Base-by-base conservation (phyloP, 306 rosid species). In the Castanopsis chinensis region DNA sequence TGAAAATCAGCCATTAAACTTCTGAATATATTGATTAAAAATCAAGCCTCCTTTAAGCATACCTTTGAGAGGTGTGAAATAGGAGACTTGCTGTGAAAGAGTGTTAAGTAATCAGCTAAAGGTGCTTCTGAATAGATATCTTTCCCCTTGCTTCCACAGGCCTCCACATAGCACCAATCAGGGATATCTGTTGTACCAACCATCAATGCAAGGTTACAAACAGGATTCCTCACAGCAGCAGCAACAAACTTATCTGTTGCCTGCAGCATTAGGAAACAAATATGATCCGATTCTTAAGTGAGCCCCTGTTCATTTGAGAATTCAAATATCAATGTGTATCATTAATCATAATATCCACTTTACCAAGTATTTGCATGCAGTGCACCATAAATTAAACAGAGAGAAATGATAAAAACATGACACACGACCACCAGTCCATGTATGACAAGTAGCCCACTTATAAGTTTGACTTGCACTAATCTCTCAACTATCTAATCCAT, bases 111-210 rank as follows among this genome's bases (percentile, higher is more conserved):
- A 72, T 92, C 90, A 1, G 87, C 84, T 21, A 96, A 70, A 61
- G 91, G 87, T 43, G 93, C 86, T 83, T 89, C 81, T 0, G 77
- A 83, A 70, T 61, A 90, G 76, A 64, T 43, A 76, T 84, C 81
- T 83, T 69, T 88, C 55, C 92, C 90, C 37, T n/a, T 68, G 79
- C 79, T 85, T 85, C 96, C 98, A 77, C 20, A 86, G 74, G 86
- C 69, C 85, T 88, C 98, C 10, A 92, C 87, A 77, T 85, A 90
- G 86, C 89, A 82, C 98, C 98, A 92, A 71, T 92, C 97, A 13
- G 98, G 96, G 74, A 94, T 94, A 84, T 94, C 97, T 33, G 94
- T 79, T 27, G 93, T 94, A 76, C 97, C 92, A 74, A 88, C 81
- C 98, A 94, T 94, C 77, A 88, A 79, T 11, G 97, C 84, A 21